Evolutionary conservation across 140 eudicot genomes (phyloP).

Genomic region (Stevia rebaudiana): DNA sequence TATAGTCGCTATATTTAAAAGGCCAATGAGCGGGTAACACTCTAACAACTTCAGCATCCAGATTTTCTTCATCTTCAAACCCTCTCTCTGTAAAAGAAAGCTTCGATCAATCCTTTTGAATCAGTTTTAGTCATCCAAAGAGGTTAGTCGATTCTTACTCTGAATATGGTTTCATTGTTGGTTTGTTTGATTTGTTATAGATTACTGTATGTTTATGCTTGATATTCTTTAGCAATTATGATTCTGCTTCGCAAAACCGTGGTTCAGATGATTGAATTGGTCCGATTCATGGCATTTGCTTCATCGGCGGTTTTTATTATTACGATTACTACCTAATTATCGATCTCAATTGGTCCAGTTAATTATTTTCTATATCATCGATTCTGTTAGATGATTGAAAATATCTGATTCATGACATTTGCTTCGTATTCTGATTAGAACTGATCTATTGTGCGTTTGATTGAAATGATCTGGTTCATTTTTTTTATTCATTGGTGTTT

Average conservation of each 20-base stretch:
- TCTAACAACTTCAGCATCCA: not conserved
- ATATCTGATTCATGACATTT: not conserved
- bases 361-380: not conserved
- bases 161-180: slow-evolving; percentile 4
- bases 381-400: not conserved
- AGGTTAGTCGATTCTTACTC: not conserved
- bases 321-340: not conserved
- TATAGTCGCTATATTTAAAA: not conserved
- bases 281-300: not conserved
- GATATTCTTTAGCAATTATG: not conserved
- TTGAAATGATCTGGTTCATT: not conserved
- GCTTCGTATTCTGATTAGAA: not conserved
- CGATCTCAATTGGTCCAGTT: not conserved
- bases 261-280: not conserved
- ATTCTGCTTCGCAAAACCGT: slow-evolving; percentile 18
- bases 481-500: not conserved
- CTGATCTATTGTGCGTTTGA: not conserved
- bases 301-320: not conserved
- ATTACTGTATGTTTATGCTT: not conserved
- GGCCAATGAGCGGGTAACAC: slow-evolving; percentile 19
- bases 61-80: not conserved
- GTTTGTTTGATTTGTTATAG: not conserved
- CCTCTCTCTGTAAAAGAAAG: not conserved
- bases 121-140: not conserved
- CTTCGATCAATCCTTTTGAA: not conserved